Base-by-base conservation (phyloP, 805 yeast species). In the Limtongozyma cylindracea region DNA sequence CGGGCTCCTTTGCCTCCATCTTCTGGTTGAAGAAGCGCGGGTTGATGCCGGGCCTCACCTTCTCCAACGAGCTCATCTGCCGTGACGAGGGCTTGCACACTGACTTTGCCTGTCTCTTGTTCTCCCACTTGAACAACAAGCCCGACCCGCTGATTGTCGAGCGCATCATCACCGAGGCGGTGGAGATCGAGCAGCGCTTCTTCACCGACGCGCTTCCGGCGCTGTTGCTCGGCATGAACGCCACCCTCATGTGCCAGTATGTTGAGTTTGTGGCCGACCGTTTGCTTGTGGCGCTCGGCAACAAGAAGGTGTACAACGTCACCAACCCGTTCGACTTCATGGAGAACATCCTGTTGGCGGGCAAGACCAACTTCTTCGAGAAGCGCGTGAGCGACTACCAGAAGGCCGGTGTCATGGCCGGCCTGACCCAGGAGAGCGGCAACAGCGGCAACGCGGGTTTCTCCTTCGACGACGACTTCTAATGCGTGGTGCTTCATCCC, bases 1-100 rank as follows among this genome's bases (percentile, higher is more conserved):
- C 91, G 20, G 98, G 98, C 31, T 88, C 96, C 3, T 84, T 84
- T 45, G 98, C 98, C 22, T 80, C 96, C 24, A 80, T 84, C 44
- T 84, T 84, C 59, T 84, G 98, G 98, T 67, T 84, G 43, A 84
- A 88, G 67, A 84, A 84, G 67, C 73, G 94, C 50, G 98, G 98
- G 45, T 59, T 84, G 43, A 84, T 84, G 98, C 96, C 98, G 17
- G 98, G 98, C 43, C 61, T 84, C 39, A 84, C 96, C 20, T 88
- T 84, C 62, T 82, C 96, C 25, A 84, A 84, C 52, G 98, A 84
- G 54, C 66, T 84, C 45, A 84, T 84, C 39, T 80, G 92, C 44
- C 78, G 98, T 54, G 98, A 84, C 49, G 98, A 84, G 58, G 98
- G 98, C 47, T 58, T 88, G 51, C 98, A 84, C 53, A 84, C 98